phyloP scores from a whole-genome alignment of 2,329 filamentous ascomycete genomes.

The Paecilomyces sp. region DNA sequence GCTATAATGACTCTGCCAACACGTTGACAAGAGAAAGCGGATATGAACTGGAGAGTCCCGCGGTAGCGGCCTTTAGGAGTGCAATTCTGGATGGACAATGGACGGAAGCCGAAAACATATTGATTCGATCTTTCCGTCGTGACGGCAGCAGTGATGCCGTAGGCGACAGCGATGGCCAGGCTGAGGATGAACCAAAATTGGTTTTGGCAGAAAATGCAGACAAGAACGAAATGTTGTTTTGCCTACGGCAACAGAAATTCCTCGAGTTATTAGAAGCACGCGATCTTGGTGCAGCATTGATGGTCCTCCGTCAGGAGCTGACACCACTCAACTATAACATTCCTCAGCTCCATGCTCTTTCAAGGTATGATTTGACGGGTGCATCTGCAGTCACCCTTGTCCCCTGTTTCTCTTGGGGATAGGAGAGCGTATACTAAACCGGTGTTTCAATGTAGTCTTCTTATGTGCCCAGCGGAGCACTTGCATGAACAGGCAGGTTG shows the following conservation, averaged over 20 bases:
- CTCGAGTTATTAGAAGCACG: constrained; percentile 76
- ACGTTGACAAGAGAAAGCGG: constrained; percentile 75
- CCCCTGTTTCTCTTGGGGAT: not conserved
- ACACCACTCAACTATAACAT: constrained; percentile 79
- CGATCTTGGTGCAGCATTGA: constrained; percentile 66
- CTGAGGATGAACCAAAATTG: constrained; percentile 48
- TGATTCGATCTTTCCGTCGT: constrained; percentile 49
- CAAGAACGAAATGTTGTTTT: constrained; percentile 73
- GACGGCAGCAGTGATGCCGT: constrained; percentile 41
- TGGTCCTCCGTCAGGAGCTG: constrained; percentile 79
- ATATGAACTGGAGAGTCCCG: constrained; percentile 75
- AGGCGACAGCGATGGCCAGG: constrained; percentile 18
- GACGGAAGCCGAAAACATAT: constrained; percentile 73
- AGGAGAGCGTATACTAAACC: not conserved
- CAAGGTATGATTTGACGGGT: constrained; percentile 46
- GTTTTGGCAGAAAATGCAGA: constrained; percentile 70
- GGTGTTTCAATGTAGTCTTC: constrained; percentile 48
- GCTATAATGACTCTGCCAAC: constrained; percentile 70
- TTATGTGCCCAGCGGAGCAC: constrained; percentile 83
- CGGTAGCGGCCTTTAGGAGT: constrained; percentile 76
- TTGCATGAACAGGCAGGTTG: constrained; percentile 70
- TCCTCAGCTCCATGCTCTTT: constrained; percentile 70
- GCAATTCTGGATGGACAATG: constrained; percentile 77
- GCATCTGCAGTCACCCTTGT: not conserved
- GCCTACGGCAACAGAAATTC: constrained; percentile 88